phyloP scores from a whole-genome alignment of 176 grass and related monocot genomes.

The Musa beccarii region DNA sequence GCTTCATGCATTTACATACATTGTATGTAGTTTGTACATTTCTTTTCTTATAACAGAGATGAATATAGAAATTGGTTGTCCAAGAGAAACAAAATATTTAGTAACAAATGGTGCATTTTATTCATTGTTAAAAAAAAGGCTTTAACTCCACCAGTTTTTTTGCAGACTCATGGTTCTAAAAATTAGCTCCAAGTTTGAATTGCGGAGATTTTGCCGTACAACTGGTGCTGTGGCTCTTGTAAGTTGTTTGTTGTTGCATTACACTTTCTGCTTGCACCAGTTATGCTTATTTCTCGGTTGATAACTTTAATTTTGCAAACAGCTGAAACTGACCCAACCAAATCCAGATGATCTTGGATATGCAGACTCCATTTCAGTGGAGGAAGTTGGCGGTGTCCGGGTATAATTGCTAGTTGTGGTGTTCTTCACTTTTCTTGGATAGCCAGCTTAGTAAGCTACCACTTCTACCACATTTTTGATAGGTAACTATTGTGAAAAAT shows the following conservation, averaged over 20 bases:
- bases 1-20: no score
- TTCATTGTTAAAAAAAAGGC: neutral
- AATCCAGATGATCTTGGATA: slow-evolving; percentile 76
- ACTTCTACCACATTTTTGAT: slow-evolving; percentile 3
- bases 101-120: neutral
- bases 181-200: slow-evolving; percentile 89
- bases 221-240: slow-evolving; percentile 76
- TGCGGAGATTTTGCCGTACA: slow-evolving; percentile 86
- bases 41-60: no score
- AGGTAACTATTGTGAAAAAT: slow-evolving; percentile 85
- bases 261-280: neutral
- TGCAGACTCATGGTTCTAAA: slow-evolving; percentile 90
- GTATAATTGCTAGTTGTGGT: slow-evolving; percentile 28
- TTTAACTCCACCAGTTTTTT: slow-evolving; percentile 6
- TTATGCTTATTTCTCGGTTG: neutral
- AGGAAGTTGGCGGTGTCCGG: slow-evolving; percentile 74
- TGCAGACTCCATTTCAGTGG: slow-evolving; percentile 75
- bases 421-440: neutral
- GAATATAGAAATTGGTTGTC: no score
- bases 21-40: no score
- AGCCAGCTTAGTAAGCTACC: neutral
- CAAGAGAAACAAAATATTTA: no score
- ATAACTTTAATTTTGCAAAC: neutral
- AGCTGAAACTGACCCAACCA: slow-evolving; percentile 81
- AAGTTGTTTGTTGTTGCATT: slow-evolving; percentile 24